Conservation (phyloP, 1,284 basidiomycete genomes). For the Farysia itapuensis region DNA sequence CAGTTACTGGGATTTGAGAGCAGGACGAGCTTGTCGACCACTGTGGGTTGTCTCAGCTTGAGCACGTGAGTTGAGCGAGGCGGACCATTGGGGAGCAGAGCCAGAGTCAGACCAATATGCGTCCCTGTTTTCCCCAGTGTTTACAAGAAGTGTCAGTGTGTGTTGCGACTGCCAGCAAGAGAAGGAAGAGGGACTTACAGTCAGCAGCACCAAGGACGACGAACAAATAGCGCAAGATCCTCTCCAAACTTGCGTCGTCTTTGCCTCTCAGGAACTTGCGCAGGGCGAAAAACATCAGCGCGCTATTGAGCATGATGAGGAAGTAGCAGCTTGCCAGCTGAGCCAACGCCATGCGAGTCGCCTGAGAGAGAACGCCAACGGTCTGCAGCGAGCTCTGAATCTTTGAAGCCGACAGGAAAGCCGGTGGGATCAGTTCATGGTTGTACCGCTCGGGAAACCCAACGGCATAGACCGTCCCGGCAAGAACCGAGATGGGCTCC, state of each 20-base stretch:
- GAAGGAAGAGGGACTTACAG: conserved; percentile 19
- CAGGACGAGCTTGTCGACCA: conserved; percentile 11
- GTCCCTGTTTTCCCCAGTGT: conserved; percentile 30
- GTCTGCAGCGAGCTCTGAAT: conserved; percentile 12
- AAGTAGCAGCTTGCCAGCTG: conserved; percentile 50
- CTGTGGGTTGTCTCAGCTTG: background rate
- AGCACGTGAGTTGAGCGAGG: conserved; percentile 4
- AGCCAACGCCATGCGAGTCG: conserved; percentile 35
- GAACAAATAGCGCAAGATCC: conserved; percentile 31
- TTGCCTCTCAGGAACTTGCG: conserved; percentile 12
- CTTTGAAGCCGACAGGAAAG: conserved; percentile 16
- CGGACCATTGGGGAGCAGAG: conserved; percentile 38
- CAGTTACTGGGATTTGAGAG: conserved; percentile 20
- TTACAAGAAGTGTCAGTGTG: background rate
- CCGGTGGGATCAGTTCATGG: conserved; percentile 35
- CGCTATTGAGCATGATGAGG: conserved; percentile 47
- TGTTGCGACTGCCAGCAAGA: background rate
- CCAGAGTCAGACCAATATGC: conserved; percentile 45
- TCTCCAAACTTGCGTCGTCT: conserved; percentile 16
- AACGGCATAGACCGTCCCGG: conserved; percentile 36
- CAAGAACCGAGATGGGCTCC: conserved; percentile 43
- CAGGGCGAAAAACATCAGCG: conserved; percentile 37
- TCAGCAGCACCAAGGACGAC: conserved; percentile 45
- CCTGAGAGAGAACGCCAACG: conserved; percentile 11
- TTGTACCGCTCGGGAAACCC: conserved; percentile 42